phyloP scores from a whole-genome alignment of 805 yeast genomes.

The Lipomyces sp. region DNA sequence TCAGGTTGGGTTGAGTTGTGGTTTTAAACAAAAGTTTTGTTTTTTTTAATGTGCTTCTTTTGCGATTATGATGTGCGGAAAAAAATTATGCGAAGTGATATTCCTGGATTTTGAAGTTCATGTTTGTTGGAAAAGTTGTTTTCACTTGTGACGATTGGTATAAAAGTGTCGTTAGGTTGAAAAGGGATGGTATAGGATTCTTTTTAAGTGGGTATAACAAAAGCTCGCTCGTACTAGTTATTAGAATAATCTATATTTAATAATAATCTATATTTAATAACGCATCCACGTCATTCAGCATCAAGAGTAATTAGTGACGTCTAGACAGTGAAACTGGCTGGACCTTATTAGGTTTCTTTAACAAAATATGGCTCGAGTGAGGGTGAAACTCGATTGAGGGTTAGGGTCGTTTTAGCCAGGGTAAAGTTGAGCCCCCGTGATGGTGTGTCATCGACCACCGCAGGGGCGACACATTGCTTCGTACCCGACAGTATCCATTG shows the following conservation, averaged over 20 bases:
- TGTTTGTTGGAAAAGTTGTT: background rate
- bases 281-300: too few relatives aligned
- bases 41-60: constrained; percentile 4
- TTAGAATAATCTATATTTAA: background rate
- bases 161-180: background rate
- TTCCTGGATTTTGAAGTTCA: background rate
- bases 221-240: background rate
- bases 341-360: too few relatives aligned
- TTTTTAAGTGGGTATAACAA: background rate
- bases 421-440: background rate
- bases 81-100: background rate
- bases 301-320: too few relatives aligned
- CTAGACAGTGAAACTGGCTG: too few relatives aligned
- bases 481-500: background rate
- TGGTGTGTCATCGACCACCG: background rate
- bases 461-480: background rate
- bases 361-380: too few relatives aligned
- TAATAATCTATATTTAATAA: too few relatives aligned
- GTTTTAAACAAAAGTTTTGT: constrained; percentile 1
- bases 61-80: background rate
- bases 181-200: background rate
- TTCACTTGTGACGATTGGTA: background rate
- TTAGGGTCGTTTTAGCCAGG: too few relatives aligned
- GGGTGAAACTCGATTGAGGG: too few relatives aligned
- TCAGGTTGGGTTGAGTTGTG: background rate